Evolutionary conservation across 306 rosid genomes (phyloP).

Genomic region (Prunus mongolica): DNA sequence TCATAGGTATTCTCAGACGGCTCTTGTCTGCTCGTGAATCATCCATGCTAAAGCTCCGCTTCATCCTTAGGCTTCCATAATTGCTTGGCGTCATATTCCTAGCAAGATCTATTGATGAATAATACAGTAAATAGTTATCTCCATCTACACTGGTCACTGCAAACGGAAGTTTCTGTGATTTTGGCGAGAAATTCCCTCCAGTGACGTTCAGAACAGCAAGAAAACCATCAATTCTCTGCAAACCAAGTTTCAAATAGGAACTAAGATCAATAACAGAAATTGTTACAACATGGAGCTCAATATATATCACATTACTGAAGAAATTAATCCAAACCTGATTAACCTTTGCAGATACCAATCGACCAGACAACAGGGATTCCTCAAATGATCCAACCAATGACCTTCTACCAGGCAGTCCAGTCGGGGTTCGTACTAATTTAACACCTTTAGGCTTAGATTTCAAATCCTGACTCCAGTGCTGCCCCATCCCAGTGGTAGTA

Average conservation of each 20-base stretch:
- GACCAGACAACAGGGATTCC: constrained; percentile 81
- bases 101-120: constrained; percentile 58
- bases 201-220: constrained; percentile 73
- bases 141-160: constrained; percentile 75
- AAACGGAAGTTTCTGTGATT: constrained; percentile 73
- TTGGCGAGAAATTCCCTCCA: constrained; percentile 73
- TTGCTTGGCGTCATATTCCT: constrained; percentile 42
- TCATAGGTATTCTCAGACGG: constrained; percentile 63
- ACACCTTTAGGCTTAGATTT: constrained; percentile 38
- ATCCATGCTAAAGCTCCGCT: constrained; percentile 56
- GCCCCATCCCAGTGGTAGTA: constrained; percentile 27
- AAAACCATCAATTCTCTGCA: constrained; percentile 84
- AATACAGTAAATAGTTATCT: constrained; percentile 64
- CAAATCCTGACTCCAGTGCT: constrained; percentile 31
- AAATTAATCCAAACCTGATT: constrained; percentile 45
- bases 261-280: neutral
- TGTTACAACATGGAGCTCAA: constrained; percentile 12
- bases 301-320: constrained; percentile 14
- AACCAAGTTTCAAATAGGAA: neutral
- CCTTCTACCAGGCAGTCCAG: constrained; percentile 50
- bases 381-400: constrained; percentile 84
- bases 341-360: constrained; percentile 53
- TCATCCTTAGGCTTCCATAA: constrained; percentile 48
- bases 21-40: constrained; percentile 49
- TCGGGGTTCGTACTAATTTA: constrained; percentile 29